A percentile compares a stretch with the other conserved stretches of the same genome.
Conservation (phyloP, 2,329 filamentous ascomycete species). For the Epichloe baconii region DNA sequence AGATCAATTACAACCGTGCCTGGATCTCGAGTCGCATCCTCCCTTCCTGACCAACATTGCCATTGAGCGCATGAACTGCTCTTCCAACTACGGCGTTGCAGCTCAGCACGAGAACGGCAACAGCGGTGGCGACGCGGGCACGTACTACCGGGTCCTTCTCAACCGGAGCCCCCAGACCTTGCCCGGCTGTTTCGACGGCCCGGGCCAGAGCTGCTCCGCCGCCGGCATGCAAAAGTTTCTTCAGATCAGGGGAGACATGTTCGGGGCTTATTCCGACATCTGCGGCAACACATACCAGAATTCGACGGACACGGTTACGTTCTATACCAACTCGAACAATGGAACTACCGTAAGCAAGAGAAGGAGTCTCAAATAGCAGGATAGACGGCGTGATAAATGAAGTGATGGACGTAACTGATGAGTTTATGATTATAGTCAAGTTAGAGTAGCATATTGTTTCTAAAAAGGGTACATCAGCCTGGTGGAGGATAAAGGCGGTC, state of each 20-base stretch:
- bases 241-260: slow-evolving; percentile 22
- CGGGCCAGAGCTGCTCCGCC: slow-evolving; percentile 29
- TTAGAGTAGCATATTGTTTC: no score
- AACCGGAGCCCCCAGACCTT: slow-evolving; percentile 30
- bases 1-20: slow-evolving; percentile 48
- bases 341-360: slow-evolving; percentile 9
- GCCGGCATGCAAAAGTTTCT: slow-evolving; percentile 26
- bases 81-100: background rate
- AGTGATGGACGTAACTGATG: background rate
- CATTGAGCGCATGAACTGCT: slow-evolving; percentile 50
- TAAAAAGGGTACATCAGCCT: no score
- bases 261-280: slow-evolving; percentile 26
- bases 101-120: background rate
- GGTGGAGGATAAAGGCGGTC: no score
- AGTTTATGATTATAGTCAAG: no score
- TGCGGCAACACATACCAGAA: slow-evolving; percentile 24
- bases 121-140: background rate
- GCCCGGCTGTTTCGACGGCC: slow-evolving; percentile 28
- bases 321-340: slow-evolving; percentile 19
- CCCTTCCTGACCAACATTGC: slow-evolving; percentile 53
- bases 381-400: background rate
- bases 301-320: slow-evolving; percentile 21
- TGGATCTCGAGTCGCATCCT: slow-evolving; percentile 52
- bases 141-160: slow-evolving; percentile 30
- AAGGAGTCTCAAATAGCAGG: background rate